Base-by-base conservation (phyloP, 768 basidiomycete species). In the Collybia nuda region DNA sequence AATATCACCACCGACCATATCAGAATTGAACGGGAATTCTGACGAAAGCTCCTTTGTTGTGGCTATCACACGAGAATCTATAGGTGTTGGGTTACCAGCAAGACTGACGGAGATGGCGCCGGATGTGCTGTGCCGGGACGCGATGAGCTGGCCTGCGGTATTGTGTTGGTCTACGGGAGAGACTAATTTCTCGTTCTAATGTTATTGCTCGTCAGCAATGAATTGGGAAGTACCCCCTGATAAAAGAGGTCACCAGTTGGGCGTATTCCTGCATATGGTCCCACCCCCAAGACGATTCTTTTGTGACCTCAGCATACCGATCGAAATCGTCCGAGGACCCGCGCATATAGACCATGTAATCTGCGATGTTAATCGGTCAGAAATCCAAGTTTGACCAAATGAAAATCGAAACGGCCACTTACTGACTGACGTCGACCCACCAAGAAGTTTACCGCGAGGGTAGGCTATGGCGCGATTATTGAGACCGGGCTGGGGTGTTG, bases 281-380 rank as follows among this genome's bases (percentile, higher is more conserved):
- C 74, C 74, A 76, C 6, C 57, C 60, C 72, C 70, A 75, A 9
- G 68, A 67, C 6, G 50, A 11, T 54, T 76, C 72, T 7, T 65
- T 66, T 6, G 70, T 65, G 15, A 70, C 50, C 9, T 47, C 39
- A 1, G 66, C 72, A 12, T 63, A 63, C 24, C 67, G 64, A 41
- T 75, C 61, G 51, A 59, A 74, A 35, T 76, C 73, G 19, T 73
- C 73, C 3, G 43, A 56, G 0, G 69, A 56, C 3, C 72, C 68
- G 18, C 66, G 64, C 5, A 68, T 70, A 48, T 69, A 71, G 12
- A 68, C 59, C 60, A 72, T 62, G 38, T 62, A 66, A 50, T 73
- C 71, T 70, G 45, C 3, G 5, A 12, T 36, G 24, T 3, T 6
- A 32, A 35, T 29, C 19, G 39, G 21, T n/a, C 15, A 40, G 7